Evolutionary conservation across 2,329 filamentous ascomycete genomes (phyloP), one percentile per base, ranked within the genome.

Genomic region (Trichophyton benhamiae): DNA sequence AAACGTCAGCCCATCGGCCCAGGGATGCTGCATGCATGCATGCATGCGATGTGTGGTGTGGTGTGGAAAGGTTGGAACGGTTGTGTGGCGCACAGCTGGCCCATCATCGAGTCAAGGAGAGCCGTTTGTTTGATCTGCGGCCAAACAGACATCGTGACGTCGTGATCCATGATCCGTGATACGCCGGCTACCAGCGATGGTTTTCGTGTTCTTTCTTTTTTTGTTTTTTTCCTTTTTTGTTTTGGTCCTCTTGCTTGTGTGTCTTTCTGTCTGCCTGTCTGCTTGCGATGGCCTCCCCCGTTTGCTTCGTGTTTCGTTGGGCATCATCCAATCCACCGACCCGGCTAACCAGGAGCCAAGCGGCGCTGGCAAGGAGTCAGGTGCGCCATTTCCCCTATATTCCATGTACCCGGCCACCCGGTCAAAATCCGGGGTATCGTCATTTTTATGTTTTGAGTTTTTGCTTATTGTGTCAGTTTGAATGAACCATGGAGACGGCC

Each of bases 111-210:
- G 44, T 48, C 22, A 17, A 48, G n/a, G n/a, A 48, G n/a, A 11
- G 44, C 44, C 44, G 44, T 48, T 25, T 11, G 7, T 48, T 48
- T 48, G 44, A 25, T 48, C 44, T 25, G 44, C 49, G 49, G 11
- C 22, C 25, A 25, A 25, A 25, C 22, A 20, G 6, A 17, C 13
- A 27, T 53, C 49, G 17, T 48, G 49, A 53, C 27, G 22, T 27
- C 49, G 49, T 53, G 49, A 53, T 27, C 49, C 49, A 30, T 30
- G 49, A 33, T 53, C 49, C 22, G 49, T 53, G 49, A 53, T 53
- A 53, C 49, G 49, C 49, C 49, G 49, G 49, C 49, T 53, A 53
- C 49, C 49, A 53, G 49, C 49, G 49, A 53, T 53, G 49, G 22
- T 53, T 38, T 38, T 38, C 33, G 33, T 38, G 8, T 38, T 38